Evolutionary conservation across 768 basidiomycete genomes (phyloP), one percentile per base, ranked within the genome.

Genomic region (Tricholomella constricta): DNA sequence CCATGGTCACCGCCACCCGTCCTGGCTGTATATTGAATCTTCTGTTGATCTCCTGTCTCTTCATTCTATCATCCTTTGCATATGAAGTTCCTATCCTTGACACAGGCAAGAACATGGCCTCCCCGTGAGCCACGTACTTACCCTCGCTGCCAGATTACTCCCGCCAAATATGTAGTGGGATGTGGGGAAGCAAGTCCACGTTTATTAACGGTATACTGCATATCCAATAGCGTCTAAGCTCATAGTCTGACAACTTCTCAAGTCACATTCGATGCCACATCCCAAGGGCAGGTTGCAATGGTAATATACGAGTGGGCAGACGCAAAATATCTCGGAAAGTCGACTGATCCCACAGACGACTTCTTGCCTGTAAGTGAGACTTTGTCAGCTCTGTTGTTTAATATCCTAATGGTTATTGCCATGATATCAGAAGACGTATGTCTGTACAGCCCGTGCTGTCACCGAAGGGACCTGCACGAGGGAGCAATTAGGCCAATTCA

Each of bases 301-400:
- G 89, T 96, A 48, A 84, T 99, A 20, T 99, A 98, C 64, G 96
- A 98, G 72, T 99, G 95, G 95, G 68, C 78, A 25, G 97, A 99
- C 65, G 85, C 86, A 47, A 72, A 78, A 41, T 94, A 91, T 65
- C 78, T 99, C 2, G 97, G 97, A 29, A 85, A 80, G 66, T 72
- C 78, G 41, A 84, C 84, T 26, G 83, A 84, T 4, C 55, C 70
- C 27, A 69, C 65, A 5, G 78, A 84, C 56, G 78, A 82, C 34
- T 73, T 75, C 50, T 63, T 87, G 45, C 89, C 88, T 58, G 88
- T 94, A 69, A 82, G 85, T 32, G 26, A 27, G 4, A 26, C 15
- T 52, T 20, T 8, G 20, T 10, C n/a, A 27, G 15, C 25, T n/a
- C 11, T 27, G 42, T 17, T 10, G 25, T 27, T 14, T 15, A 8